Evolutionary conservation across 1,139 yeast species (phyloP), one percentile per base, ranked within the genome.

Genomic region (Nakaseomyces glabratus): DNA sequence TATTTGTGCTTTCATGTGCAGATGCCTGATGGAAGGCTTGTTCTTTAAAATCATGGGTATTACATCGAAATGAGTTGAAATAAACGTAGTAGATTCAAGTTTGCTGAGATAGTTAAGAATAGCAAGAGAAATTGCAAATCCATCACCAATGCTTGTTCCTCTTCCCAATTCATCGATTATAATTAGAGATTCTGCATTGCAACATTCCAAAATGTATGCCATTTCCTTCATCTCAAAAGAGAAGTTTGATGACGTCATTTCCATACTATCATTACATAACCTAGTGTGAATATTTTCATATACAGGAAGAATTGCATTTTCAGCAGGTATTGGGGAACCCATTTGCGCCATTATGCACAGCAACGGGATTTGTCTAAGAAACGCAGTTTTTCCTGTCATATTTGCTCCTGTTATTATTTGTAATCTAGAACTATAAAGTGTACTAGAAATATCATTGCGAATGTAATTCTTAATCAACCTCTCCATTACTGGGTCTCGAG

Each of bases 371-470:
- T 67, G 71, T 34, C 57, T 62, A 24, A 68, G 43, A 37, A 65
- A 67, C 2, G 65, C 62, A 0, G 73, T 66, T 43, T 69, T 68
- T 1, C 73, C 73, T 39, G 71, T 66, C 68, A 63, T 65, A 32
- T 69, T 68, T 14, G 66, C 62, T 0, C 73, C 73, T 0, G 72
- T 66, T 1, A 68, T 55, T 0, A 68, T 55, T 38, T 66, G 69
- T 20, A 68, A 46, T 18, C 65, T 46, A 3, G 71, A 65, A 4
- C 60, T 52, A 12, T 56, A 60, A 6, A 47, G 43, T 4, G 57
- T 46, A 4, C 62, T 55, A 2, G 57, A 53, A 2, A 63, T 55
- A 41, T 65, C 66, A 44, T 69, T 68, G 0, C 68, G 51, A 9
- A 66, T 48, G 42, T 59, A 64, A 12, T 45, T 39, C 8, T 44